Percentiles rank a stretch among this genome's conserved stretches.
Evolutionary conservation across 2,329 filamentous ascomycete genomes (phyloP).

Genomic region (Zymoseptoria tritici): DNA sequence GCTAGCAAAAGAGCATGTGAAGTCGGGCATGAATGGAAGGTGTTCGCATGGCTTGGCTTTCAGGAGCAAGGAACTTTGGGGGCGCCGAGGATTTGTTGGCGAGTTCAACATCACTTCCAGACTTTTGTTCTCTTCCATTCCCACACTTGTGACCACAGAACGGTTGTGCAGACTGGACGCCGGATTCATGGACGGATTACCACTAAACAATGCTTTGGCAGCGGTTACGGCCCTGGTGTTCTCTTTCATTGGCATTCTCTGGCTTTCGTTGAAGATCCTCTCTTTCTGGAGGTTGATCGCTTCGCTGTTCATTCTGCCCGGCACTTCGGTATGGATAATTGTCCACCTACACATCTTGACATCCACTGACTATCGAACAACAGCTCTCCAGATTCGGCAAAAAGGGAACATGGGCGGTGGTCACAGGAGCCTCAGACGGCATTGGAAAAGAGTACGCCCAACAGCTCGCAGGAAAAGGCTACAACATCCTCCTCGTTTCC

Average conservation of each 20-base stretch:
- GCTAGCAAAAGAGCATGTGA: not conserved
- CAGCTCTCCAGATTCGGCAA: constrained; percentile 86
- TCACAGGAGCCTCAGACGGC: constrained; percentile 93
- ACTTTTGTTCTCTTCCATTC: not conserved
- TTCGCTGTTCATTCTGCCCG: constrained; percentile 44
- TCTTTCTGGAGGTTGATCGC: constrained; percentile 42
- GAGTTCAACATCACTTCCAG: constrained; percentile 1
- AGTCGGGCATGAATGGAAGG: not conserved
- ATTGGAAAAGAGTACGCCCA: constrained; percentile 93
- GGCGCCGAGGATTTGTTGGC: not conserved
- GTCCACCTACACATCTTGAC: not conserved
- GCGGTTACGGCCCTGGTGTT: constrained; percentile 28
- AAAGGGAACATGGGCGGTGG: constrained; percentile 85
- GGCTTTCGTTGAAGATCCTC: constrained; percentile 33
- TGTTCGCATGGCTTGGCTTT: not conserved
- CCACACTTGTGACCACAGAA: constrained; percentile 3
- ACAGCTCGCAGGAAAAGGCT: constrained; percentile 83
- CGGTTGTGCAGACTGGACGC: not conserved
- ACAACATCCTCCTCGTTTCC: constrained; percentile 90
- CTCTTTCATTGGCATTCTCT: constrained; percentile 33
- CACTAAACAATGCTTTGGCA: constrained; percentile 23
- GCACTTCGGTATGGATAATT: constrained; percentile 34
- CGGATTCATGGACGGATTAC: constrained; percentile 5
- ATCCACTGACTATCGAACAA: constrained; percentile 1
- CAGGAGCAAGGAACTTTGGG: constrained; percentile 3